Evolutionary conservation across 768 basidiomycete genomes (phyloP), one percentile per base, ranked within the genome.

Genomic region (Collybia sp.): DNA sequence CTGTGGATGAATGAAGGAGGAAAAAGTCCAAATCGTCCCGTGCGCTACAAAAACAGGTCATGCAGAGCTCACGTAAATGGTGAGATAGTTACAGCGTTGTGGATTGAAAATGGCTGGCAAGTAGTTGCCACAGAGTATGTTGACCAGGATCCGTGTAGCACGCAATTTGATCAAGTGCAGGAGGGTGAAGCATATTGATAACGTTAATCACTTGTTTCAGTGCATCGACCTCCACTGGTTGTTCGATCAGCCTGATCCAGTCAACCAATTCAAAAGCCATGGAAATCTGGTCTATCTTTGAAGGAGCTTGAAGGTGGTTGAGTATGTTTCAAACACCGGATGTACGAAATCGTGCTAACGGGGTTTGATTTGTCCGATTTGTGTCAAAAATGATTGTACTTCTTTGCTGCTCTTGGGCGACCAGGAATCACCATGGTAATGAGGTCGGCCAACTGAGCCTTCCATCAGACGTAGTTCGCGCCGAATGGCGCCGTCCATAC

Each of bases 231-330:
- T 57, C 53, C 3, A 77, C 52, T 1, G 61, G 53, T 19, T 60
- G 55, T 12, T 68, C 67, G 1, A 70, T 54, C 1, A 85, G 61
- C 32, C 85, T 78, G 30, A 83, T 47, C 75, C 76, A 80, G 52
- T 85, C 83, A n/a, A 87, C 66, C 0, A 88, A 64, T 42, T 80
- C 78, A 37, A 68, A 78, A 0, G 82, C 82, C 20, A 65, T 53
- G 1, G 56, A 50, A 40, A 61, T 64, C 36, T 73, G 60, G 18
- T 61, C 62, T 2, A 44, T 43, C 34, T 61, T 61, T 2, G 66
- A 60, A 13, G 59, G 55, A 30, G 75, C 80, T 83, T 39, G n/a
- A 49, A 1, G 20, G 36, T 19, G 8, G 25, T 25, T 25, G 3
- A 25, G 25, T 25, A 8, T 8, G 8, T 25, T 25, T 25, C 25